A percentile compares a stretch with the other conserved stretches of the same genome.
Conservation (phyloP, 345 rosid genomes). For the Draba incana region DNA sequence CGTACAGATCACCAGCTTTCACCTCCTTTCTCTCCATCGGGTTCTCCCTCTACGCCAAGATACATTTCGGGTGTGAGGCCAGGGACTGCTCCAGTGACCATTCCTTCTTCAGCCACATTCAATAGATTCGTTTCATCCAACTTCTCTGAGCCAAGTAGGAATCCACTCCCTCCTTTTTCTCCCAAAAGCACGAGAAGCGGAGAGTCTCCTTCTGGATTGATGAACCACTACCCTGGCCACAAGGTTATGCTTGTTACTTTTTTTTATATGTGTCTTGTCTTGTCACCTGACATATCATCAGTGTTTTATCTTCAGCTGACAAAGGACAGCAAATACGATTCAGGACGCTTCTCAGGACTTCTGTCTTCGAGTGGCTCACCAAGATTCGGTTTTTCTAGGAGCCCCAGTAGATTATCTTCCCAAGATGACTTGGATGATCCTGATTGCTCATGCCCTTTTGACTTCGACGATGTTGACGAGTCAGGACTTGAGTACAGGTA, state of each 20-base stretch:
- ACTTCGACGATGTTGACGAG: conserved; percentile 77
- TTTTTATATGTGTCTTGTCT: background rate
- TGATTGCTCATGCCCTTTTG: conserved; percentile 90
- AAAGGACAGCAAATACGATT: conserved; percentile 77
- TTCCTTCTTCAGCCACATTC: conserved; percentile 59
- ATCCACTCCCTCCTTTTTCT: conserved; percentile 84
- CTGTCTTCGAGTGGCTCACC: conserved; percentile 88
- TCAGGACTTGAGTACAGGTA: conserved; percentile 69
- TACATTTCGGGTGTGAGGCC: conserved; percentile 30
- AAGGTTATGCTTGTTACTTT: conserved; percentile 49
- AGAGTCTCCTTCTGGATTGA: conserved; percentile 61
- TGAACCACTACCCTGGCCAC: conserved; percentile 61
- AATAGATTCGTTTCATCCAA: conserved; percentile 68
- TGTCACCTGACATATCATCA: conserved; percentile 17
- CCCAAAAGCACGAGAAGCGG: conserved; percentile 72
- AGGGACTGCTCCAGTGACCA: conserved; percentile 77
- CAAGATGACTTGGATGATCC: conserved; percentile 78
- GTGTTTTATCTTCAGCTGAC: conserved; percentile 46
- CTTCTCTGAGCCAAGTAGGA: conserved; percentile 76
- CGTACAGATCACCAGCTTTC: conserved; percentile 78
- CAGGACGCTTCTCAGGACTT: conserved; percentile 84
- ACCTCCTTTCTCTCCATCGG: conserved; percentile 81
- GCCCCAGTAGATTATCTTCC: conserved; percentile 85
- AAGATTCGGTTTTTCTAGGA: conserved; percentile 73
- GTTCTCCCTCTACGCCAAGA: conserved; percentile 71